phyloP scores from a whole-genome alignment of 371 early-diverging fungal genomes.

The Actinomortierella ambigua region DNA sequence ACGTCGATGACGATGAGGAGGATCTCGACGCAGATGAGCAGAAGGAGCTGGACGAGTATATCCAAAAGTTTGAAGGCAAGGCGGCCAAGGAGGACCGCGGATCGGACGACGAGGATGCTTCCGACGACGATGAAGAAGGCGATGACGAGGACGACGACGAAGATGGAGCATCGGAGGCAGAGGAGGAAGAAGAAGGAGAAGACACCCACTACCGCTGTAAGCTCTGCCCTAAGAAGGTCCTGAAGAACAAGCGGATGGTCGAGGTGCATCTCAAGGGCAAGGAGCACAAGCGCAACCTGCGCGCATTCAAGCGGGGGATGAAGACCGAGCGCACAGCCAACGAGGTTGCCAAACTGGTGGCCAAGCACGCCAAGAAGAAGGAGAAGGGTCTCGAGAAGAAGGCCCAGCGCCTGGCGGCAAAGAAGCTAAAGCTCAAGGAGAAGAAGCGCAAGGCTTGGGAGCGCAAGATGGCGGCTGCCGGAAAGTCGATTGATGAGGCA shows the following conservation, averaged over 20 bases:
- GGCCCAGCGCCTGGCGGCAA: slow-evolving; percentile 20
- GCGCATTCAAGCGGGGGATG: slow-evolving; percentile 29
- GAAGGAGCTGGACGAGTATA: slow-evolving; percentile 32
- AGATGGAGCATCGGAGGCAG: slow-evolving; percentile 2
- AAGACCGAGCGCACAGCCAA: slow-evolving; percentile 35
- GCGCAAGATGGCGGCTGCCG: slow-evolving; percentile 28
- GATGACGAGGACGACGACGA: slow-evolving; percentile 15
- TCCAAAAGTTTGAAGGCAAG: slow-evolving; percentile 40
- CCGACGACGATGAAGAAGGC: slow-evolving; percentile 13
- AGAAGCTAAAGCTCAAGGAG: slow-evolving; percentile 44
- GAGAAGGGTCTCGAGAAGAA: slow-evolving; percentile 37
- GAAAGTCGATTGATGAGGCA: too few species aligned
- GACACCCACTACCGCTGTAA: slow-evolving; percentile 44
- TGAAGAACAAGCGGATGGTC: slow-evolving; percentile 45
- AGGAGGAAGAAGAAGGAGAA: slow-evolving; percentile 17
- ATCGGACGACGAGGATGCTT: slow-evolving; percentile 4
- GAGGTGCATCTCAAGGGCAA: slow-evolving; percentile 36
- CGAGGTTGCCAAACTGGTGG: slow-evolving; percentile 22
- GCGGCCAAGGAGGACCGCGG: slow-evolving; percentile 5
- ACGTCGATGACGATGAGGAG: too few species aligned
- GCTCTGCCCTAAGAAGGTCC: slow-evolving; percentile 39
- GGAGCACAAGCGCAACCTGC: slow-evolving; percentile 35
- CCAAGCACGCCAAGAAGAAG: slow-evolving; percentile 38
- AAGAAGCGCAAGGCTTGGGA: slow-evolving; percentile 46
- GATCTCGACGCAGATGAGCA: too few species aligned